Evolutionary conservation across 345 rosid species (phyloP).

Genomic region (Salix koriyanagi): DNA sequence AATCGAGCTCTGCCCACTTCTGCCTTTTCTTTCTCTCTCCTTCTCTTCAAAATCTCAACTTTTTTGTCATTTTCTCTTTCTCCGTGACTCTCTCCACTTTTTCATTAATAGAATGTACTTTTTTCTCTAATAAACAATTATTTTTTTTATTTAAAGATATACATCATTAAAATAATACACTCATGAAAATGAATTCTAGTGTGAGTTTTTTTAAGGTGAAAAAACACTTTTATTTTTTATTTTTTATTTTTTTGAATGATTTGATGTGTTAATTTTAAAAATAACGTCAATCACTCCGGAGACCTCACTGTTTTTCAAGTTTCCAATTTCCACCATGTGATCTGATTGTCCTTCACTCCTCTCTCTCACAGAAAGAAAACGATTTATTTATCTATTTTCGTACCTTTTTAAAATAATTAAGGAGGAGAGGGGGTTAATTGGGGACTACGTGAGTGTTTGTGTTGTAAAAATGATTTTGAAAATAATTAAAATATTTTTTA

Average conservation of each 20-base stretch:
- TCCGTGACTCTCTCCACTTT: slow-evolving; percentile 3
- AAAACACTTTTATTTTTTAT: too few species aligned
- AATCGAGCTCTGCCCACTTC: slow-evolving; percentile 12
- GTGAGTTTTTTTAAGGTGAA: too few species aligned
- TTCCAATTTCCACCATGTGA: neutral
- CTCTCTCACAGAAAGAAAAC: neutral
- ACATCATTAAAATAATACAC: too few species aligned
- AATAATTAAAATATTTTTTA: too few species aligned
- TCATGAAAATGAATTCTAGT: too few species aligned
- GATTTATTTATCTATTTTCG: neutral
- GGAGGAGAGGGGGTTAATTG: neutral
- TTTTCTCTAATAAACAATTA: too few species aligned
- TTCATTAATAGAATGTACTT: slow-evolving; percentile 7
- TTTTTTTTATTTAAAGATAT: too few species aligned
- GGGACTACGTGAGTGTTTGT: neutral
- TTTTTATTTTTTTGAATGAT: too few species aligned
- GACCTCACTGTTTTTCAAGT: neutral
- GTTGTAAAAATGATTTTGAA: too few species aligned
- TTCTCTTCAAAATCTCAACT: neutral
- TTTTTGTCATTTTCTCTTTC: slow-evolving; percentile 11
- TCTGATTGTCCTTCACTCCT: neutral
- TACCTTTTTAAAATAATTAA: neutral
- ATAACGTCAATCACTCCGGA: too few species aligned
- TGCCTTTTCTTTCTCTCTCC: neutral
- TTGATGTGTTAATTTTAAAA: too few species aligned